Base-by-base conservation (phyloP, 2,329 filamentous ascomycete species). In the Allantophomopsis cytisporea region DNA sequence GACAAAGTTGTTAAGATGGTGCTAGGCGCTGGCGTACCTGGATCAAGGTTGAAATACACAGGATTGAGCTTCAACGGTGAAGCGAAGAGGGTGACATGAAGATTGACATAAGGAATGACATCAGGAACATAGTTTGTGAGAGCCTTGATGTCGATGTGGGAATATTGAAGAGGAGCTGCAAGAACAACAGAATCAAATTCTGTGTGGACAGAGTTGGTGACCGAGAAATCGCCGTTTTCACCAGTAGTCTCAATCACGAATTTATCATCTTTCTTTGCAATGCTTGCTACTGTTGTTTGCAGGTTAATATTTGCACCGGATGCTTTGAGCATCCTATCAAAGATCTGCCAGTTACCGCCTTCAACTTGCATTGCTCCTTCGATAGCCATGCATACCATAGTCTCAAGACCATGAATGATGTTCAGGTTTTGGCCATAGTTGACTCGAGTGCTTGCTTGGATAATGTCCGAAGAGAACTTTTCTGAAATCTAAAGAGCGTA, bases 321-420 rank as follows among this genome's bases (percentile, higher is more conserved):
- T 1, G 65, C 61, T 31, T 72, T 66, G 1, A 89, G 63, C 82
- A 95, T 93, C 35, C 69, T 63, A n/a, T 80, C 71, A 54, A 98
- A 98, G 40, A 98, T 94, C 50, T 76, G 78, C 87, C 88, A 96
- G 58, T 96, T 98, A 2, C 91, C 91, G 6, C 87, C 87, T 12
- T 73, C 60, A 1, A 96, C 72, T 14, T 81, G 68, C 55, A 87
- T 75, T 1, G 88, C 85, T 6, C 86, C 87, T 39, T 89, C 80
- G 0, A 87, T 83, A 2, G 88, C 83, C 76, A 96, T 85, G 34
- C 87, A 89, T 2, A 74, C 74, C 81, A 95, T 86, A 1, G 88
- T 77, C 52, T 93, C 86, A 1, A 98, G 62, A 0, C 86, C 91
- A 52, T 96, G 88, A 36, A 96, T 91, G 30, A 76, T 65, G n/a